A percentile compares a stretch with the other conserved stretches of the same genome.
These are phyloP conservation scores for Alternaria triticimaculans DNA, from an alignment of 2,329 filamentous ascomycete species.

Conservation along the genomic window DNA sequence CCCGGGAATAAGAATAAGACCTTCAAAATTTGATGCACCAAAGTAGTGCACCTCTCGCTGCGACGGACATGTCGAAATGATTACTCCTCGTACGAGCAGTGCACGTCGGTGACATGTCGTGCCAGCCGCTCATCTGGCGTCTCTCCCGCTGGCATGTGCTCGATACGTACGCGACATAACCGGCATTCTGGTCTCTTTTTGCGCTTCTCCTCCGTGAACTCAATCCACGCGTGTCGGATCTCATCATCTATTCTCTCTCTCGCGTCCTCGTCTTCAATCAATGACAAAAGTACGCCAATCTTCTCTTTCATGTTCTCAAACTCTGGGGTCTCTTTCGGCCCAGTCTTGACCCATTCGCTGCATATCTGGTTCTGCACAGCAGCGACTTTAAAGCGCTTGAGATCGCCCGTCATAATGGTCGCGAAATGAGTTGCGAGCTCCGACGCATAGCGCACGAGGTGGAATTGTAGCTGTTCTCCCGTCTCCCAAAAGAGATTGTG, in stretches of 20 bases:
- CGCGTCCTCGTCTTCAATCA: not conserved
- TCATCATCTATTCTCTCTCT: conserved; percentile 6
- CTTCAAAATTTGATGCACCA: not conserved
- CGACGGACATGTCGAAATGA: not conserved
- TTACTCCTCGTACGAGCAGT: not conserved
- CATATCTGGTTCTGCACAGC: conserved; percentile 4
- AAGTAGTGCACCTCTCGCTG: not conserved
- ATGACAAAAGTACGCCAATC: not conserved
- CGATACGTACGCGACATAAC: conserved; percentile 8
- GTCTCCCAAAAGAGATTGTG: conserved; percentile 2
- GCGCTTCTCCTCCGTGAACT: conserved; percentile 6
- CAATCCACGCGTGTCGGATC: conserved; percentile 5
- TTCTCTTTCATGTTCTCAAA: conserved; percentile 11
- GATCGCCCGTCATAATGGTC: not conserved
- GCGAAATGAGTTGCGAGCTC: conserved; percentile 7
- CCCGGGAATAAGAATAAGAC: not conserved
- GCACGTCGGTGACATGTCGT: conserved; percentile 2
- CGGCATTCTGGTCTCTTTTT: conserved; percentile 11
- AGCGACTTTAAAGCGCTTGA: conserved; percentile 5
- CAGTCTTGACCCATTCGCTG: not conserved
- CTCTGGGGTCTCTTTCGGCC: not conserved
- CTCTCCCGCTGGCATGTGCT: conserved; percentile 3
- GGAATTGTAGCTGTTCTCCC: not conserved
- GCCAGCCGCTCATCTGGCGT: conserved; percentile 4
- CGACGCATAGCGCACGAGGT: not conserved